Percentiles rank a stretch among this genome's conserved stretches.
These are phyloP conservation scores for Fusarium penzigii DNA, from an alignment of 2,329 filamentous ascomycete species.

Conservation along the genomic window DNA sequence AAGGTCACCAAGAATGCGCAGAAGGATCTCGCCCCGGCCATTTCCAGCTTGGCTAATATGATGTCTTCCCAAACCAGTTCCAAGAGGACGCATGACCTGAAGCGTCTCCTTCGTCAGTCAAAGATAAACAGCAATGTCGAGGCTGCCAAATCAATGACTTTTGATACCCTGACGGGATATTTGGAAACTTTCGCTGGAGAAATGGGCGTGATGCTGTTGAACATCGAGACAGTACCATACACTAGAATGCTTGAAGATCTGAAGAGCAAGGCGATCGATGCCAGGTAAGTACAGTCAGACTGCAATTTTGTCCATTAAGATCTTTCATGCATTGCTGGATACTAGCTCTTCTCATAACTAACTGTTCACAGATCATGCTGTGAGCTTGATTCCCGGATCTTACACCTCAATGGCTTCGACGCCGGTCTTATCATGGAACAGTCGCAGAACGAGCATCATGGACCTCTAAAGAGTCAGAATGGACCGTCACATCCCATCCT, in stretches of 20 bases:
- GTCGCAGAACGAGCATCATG: slow-evolving; percentile 11
- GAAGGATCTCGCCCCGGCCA: slow-evolving; percentile 8
- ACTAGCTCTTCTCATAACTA: slow-evolving; percentile 9
- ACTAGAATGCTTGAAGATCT: no score
- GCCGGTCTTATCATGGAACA: slow-evolving; percentile 20
- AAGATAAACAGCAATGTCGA: slow-evolving; percentile 17
- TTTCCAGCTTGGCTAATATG: slow-evolving; percentile 12
- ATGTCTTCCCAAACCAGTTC: slow-evolving; percentile 17
- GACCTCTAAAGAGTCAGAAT: slow-evolving; percentile 10
- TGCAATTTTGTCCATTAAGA: no score
- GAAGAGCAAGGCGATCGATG: no score
- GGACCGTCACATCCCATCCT: slow-evolving; percentile 14
- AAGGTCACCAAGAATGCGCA: slow-evolving; percentile 6
- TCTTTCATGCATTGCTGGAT: no score
- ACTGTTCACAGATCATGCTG: slow-evolving; percentile 7
- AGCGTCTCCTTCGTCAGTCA: slow-evolving; percentile 13
- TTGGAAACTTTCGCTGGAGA: slow-evolving; percentile 15
- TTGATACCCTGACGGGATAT: slow-evolving; percentile 14
- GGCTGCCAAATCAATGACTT: slow-evolving; percentile 16
- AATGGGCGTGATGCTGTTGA: slow-evolving; percentile 21
- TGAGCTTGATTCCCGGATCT: slow-evolving; percentile 16
- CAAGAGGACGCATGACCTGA: slow-evolving; percentile 20
- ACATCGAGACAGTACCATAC: slow-evolving; percentile 14
- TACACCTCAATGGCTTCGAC: slow-evolving; percentile 16
- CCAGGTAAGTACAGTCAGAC: no score